Evolutionary conservation across 345 rosid genomes (phyloP), one percentile per base, ranked within the genome.

Genomic region (Rhizophora mangle): DNA sequence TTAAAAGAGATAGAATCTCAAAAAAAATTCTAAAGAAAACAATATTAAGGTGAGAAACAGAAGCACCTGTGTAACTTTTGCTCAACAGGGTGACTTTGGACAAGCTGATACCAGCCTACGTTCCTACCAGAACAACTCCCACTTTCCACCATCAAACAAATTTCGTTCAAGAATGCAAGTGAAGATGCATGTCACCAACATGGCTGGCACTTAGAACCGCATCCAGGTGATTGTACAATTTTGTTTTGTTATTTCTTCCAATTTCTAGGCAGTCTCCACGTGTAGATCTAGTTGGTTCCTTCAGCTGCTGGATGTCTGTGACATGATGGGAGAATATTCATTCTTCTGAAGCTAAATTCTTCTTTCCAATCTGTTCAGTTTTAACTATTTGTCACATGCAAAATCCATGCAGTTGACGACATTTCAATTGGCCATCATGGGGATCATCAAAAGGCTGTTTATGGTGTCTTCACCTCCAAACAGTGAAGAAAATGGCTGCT

Each of bases 61-160:
- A 24, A 53, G 63, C 55, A 56, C 47, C 56, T 26, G 20, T 24
- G 37, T 65, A 62, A 52, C 24, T 54, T 69, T 68, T 67, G 37
- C 59, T 54, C 67, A 32, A 67, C 73, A 58, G n/a, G 67, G 57
- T 34, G 37, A 71, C 64, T 65, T 65, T 74, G 65, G 34, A 64
- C 72, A 68, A 68, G 72, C 69, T 59, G 63, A 64, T 32, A 72
- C 62, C 73, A 36, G 47, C 49, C 61, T n/a, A 19, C 39, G 69
- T 9, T 15, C 11, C 19, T 64, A 62, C 51, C 70, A 32, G 58
- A 49, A 55, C 39, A 49, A 55, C 39, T 26, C 63, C 57, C 51
- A 29, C 55, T 26, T 58, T 51, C 65, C 66, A 52, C 64, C 71
- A 59, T 63, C 21, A n/a, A 64, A 24, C 62, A 59, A 31, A 59